A percentile compares a stretch with the other conserved stretches of the same genome.
Conservation (phyloP, 2,329 filamentous ascomycete genomes). For the Helicocarpus griseus region DNA sequence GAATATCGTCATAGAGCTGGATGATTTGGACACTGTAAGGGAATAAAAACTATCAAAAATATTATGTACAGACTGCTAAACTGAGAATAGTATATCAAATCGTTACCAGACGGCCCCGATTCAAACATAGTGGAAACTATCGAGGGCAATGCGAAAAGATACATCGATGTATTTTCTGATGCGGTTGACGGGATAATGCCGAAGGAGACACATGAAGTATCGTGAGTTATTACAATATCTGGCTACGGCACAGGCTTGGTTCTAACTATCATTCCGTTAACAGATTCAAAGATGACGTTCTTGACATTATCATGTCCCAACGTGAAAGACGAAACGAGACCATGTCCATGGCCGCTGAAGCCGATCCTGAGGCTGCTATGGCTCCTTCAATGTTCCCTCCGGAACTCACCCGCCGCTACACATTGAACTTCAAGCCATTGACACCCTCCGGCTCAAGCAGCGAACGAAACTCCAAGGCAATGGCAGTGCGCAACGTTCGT, state of each 20-base stretch:
- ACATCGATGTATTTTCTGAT: slow-evolving; percentile 80
- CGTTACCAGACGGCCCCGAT: slow-evolving; percentile 57
- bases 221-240: slow-evolving; percentile 50
- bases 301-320: slow-evolving; percentile 93
- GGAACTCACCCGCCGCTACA: slow-evolving; percentile 86
- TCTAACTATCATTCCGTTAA: slow-evolving; percentile 19
- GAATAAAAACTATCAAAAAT: not conserved
- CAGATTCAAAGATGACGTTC: slow-evolving; percentile 92
- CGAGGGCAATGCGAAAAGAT: slow-evolving; percentile 86
- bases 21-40: slow-evolving; percentile 66
- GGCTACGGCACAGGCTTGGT: not conserved
- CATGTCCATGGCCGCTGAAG: slow-evolving; percentile 57
- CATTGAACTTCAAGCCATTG: slow-evolving; percentile 87
- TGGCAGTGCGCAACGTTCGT: slow-evolving; percentile 88
- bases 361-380: slow-evolving; percentile 47
- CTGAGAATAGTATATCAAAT: slow-evolving; percentile 59
- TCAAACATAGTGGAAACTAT: slow-evolving; percentile 66
- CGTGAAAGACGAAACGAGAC: slow-evolving; percentile 77
- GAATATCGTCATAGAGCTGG: slow-evolving; percentile 77
- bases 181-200: slow-evolving; percentile 86
- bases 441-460: slow-evolving; percentile 61
- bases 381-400: slow-evolving; percentile 77
- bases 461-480: slow-evolving; percentile 48
- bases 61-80: not conserved
- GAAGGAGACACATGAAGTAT: slow-evolving; percentile 64